These are phyloP conservation scores for Alternaria sp. DNA, from an alignment of 2,329 filamentous ascomycete genomes.

Conservation along the genomic window DNA sequence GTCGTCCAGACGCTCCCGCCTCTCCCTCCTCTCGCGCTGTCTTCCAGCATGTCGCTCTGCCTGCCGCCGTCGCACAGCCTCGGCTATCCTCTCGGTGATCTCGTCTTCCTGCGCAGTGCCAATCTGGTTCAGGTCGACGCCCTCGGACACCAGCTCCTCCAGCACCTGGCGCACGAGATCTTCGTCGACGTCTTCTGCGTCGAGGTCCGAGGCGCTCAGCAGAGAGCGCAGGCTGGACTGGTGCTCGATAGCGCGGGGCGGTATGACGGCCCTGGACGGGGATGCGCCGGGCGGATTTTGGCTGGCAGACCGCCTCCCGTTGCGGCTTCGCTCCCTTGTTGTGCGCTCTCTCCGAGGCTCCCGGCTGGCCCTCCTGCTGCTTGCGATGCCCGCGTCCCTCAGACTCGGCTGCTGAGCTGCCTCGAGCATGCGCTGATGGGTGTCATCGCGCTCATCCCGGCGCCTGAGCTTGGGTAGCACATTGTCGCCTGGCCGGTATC, in stretches of 20 bases:
- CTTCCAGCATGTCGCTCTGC: conserved; percentile 66
- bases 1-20: conserved; percentile 42
- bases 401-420: conserved; percentile 77
- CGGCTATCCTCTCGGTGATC: conserved; percentile 86
- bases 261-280: conserved; percentile 29
- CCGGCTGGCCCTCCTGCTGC: conserved; percentile 49
- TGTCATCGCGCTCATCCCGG: conserved; percentile 61
- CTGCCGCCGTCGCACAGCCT: conserved; percentile 82
- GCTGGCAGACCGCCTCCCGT: conserved; percentile 42
- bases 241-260: conserved; percentile 74
- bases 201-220: conserved; percentile 78
- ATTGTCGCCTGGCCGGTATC: conserved; percentile 82
- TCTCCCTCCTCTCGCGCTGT: conserved; percentile 51
- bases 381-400: conserved; percentile 65
- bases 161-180: conserved; percentile 90
- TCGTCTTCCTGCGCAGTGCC: conserved; percentile 86
- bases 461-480: conserved; percentile 70
- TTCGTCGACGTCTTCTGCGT: conserved; percentile 78
- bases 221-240: conserved; percentile 87
- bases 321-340: conserved; percentile 47
- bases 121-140: conserved; percentile 86
- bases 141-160: conserved; percentile 85
- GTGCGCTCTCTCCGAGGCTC: conserved; percentile 39
- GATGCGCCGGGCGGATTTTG: conserved; percentile 29
- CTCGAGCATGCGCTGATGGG: conserved; percentile 72